phyloP scores from a whole-genome alignment of 148 eudicot genomes.

The Dianthus caryophyllus region DNA sequence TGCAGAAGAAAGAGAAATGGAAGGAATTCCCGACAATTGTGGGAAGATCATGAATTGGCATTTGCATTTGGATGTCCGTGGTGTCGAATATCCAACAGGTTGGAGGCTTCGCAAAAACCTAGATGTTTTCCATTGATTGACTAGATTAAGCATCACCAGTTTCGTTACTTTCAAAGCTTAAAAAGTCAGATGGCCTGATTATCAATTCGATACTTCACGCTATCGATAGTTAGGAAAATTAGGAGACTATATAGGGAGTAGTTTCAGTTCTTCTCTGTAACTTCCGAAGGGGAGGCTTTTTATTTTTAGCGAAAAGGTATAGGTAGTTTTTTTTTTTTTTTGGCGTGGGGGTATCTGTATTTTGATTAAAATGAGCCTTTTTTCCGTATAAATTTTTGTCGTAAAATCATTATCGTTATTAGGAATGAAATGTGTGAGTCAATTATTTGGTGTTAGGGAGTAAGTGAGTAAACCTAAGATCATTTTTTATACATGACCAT shows the following conservation, averaged over 20 bases:
- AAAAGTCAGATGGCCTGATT: neutral
- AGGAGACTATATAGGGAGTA: no score
- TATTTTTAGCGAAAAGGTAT: neutral
- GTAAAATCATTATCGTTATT: neutral
- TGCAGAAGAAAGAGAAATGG: conserved; percentile 95
- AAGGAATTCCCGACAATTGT: conserved; percentile 60
- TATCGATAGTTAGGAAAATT: no score
- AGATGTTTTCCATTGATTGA: conserved; percentile 41
- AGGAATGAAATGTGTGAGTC: neutral
- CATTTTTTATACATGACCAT: no score
- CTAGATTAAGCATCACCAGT: conserved; percentile 8
- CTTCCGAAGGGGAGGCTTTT: neutral
- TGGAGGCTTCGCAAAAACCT: conserved; percentile 77
- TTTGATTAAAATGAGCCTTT: neutral
- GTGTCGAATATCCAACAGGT: conserved; percentile 63
- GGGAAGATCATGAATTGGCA: conserved; percentile 87
- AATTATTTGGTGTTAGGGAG: no score
- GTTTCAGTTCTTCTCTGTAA: neutral
- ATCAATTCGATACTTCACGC: neutral
- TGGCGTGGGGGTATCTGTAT: neutral
- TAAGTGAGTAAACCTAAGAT: no score
- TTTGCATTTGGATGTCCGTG: conserved; percentile 74
- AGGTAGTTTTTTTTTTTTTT: neutral
- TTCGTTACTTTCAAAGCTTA: neutral
- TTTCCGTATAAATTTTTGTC: neutral